phyloP scores from a whole-genome alignment of 140 eudicot species.

The Stevia rebaudiana region DNA sequence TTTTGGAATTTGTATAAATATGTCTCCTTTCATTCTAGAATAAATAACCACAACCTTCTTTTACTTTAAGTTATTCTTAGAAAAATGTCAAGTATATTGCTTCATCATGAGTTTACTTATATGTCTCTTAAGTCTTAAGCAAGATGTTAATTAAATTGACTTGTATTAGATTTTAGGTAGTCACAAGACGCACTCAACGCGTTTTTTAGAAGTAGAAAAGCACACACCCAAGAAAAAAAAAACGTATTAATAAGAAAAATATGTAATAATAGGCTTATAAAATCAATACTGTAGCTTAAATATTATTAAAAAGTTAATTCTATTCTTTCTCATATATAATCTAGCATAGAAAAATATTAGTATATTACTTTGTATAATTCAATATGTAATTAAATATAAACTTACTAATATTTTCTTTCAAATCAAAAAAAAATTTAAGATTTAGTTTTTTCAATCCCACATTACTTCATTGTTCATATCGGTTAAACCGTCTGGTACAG shows the following conservation, averaged over 20 bases:
- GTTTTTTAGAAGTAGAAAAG: not conserved
- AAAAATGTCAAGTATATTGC: not conserved
- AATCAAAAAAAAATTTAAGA: no score
- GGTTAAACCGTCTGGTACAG: no score
- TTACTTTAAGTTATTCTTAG: slow-evolving; percentile 13
- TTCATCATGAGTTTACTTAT: slow-evolving; percentile 4
- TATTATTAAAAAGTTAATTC: no score
- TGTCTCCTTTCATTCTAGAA: not conserved
- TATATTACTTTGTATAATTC: no score
- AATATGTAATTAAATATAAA: no score
- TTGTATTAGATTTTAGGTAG: slow-evolving; percentile 4
- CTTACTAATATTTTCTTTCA: no score
- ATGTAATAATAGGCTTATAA: not conserved
- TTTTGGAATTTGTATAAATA: not conserved
- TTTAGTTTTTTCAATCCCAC: no score
- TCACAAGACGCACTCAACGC: not conserved
- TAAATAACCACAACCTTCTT: slow-evolving; percentile 11
- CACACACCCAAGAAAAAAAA: not conserved
- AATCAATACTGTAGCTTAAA: not conserved
- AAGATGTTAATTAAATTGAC: not conserved
- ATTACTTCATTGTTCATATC: no score
- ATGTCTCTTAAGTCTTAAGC: not conserved
- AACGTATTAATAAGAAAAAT: not conserved
- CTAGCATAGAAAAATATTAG: not conserved
- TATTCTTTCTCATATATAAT: not conserved